Base-by-base conservation (phyloP, 495 filamentous ascomycete genomes). In the Rhizodiscina lignyota region DNA sequence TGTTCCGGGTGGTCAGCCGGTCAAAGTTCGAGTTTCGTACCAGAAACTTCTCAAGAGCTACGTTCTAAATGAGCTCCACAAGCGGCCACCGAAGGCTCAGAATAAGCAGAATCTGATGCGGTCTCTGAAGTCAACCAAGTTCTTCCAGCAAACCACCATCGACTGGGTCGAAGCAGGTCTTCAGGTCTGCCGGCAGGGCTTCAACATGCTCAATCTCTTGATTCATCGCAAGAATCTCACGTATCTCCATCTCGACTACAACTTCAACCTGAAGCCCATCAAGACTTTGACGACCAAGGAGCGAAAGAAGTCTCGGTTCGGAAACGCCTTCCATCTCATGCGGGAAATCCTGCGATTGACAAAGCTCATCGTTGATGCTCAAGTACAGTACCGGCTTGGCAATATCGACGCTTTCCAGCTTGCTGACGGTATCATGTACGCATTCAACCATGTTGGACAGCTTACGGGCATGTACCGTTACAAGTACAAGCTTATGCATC, bases 401-500 rank as follows among this genome's bases (percentile, higher is more conserved):
- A 99, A 99, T 49, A 94, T 99, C 42, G 91, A 99, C 53, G 91
- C 91, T 21, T 99, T 96, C 66, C 91, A 99, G 53, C 75, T 99
- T 36, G 91, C 91, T 3, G 91, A 99, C 55, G 91, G 91, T 55
- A 99, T 99, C 37, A 67, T 94, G 6, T 99, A 96, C 51, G 91
- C 91, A 20, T 96, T 99, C 66, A 99, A 99, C 60, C 91, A 99
- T 47, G 91, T 99, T 38, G 91, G 91, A 34, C 91, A 99, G 59
- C 64, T 99, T 35, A 99, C 91, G 18, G 91, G 91, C 49, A 99
- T 99, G 91, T 99, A 99, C 61, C 82, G 91, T 19, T 99, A 99
- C 72, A 99, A 99, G 67, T 99, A 99, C 63, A 99, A 99, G 64
- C 69, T 99, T 23, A 99, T 99, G 91, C 91, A 99, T 55, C 91